Percentiles rank a stretch among this genome's conserved stretches.
These are phyloP conservation scores for Euphorbia schlechtendalii DNA, from an alignment of 441 rosid species.

Conservation along the genomic window DNA sequence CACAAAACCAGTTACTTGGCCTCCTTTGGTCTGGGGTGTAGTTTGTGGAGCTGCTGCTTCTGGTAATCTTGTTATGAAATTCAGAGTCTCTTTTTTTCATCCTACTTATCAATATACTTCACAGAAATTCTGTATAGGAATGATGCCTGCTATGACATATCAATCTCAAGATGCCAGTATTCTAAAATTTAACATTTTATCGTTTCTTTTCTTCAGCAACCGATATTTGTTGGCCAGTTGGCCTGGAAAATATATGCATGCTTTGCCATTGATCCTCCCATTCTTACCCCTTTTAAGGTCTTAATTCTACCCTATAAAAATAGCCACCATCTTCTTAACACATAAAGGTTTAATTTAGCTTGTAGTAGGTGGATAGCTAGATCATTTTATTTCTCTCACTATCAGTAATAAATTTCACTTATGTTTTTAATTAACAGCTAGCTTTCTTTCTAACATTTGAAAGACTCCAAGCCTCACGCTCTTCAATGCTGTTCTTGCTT, in stretches of 20 bases:
- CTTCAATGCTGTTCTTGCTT: conserved; percentile 6
- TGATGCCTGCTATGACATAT: background rate
- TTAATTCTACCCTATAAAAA: background rate
- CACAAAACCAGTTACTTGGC: conserved; percentile 98
- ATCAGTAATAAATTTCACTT: background rate
- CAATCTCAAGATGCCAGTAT: background rate
- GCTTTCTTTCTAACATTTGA: background rate
- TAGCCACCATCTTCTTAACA: too few relatives aligned
- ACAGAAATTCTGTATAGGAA: background rate
- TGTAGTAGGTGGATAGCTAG: background rate
- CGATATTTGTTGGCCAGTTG: background rate
- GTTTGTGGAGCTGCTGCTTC: conserved; percentile 99
- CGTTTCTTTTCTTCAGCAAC: background rate
- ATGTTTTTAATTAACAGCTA: background rate
- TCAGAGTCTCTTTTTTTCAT: background rate
- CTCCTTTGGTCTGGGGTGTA: conserved; percentile 94
- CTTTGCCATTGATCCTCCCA: background rate
- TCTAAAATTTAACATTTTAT: background rate
- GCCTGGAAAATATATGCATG: background rate
- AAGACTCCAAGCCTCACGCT: background rate
- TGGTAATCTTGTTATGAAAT: conserved; percentile 40
- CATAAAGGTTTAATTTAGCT: background rate
- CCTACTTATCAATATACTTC: background rate
- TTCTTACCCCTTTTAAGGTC: too few relatives aligned
- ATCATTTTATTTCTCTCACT: background rate